Evolutionary conservation across 257 asterid species (phyloP).

Genomic region (Penstemon newberryi): DNA sequence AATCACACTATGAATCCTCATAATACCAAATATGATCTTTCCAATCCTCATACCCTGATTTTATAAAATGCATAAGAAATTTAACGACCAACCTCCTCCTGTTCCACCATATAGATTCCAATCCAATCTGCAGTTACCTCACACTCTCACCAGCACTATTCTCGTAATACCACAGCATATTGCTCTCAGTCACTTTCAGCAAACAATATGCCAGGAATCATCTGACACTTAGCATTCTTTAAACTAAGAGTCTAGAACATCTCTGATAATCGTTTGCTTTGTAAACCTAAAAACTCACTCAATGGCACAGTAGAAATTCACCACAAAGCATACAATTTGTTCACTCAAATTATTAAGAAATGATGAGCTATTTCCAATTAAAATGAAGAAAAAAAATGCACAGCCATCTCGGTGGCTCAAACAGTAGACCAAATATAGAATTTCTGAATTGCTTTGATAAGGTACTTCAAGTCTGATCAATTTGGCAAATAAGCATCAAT

Average conservation of each 20-base stretch:
- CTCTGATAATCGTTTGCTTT: neutral
- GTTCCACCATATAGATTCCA: neutral
- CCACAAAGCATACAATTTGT: too few relatives aligned
- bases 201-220: too few relatives aligned
- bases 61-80: neutral
- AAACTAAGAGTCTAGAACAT: neutral
- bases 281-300: neutral
- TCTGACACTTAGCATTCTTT: neutral
- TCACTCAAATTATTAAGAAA: too few relatives aligned
- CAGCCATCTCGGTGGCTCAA: too few relatives aligned
- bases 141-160: neutral
- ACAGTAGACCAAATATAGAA: too few relatives aligned
- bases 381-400: too few relatives aligned
- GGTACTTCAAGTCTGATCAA: too few relatives aligned
- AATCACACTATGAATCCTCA: too few relatives aligned
- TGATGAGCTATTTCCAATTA: too few relatives aligned
- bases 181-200: neutral
- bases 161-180: neutral
- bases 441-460: too few relatives aligned
- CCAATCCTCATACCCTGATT: neutral
- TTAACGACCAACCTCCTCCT: neutral
- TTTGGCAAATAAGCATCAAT: too few relatives aligned
- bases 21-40: neutral
- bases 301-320: conserved; percentile 6
- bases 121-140: neutral